These are phyloP conservation scores for Hericium alpestre DNA, from an alignment of 768 basidiomycete species.

Conservation along the genomic window DNA sequence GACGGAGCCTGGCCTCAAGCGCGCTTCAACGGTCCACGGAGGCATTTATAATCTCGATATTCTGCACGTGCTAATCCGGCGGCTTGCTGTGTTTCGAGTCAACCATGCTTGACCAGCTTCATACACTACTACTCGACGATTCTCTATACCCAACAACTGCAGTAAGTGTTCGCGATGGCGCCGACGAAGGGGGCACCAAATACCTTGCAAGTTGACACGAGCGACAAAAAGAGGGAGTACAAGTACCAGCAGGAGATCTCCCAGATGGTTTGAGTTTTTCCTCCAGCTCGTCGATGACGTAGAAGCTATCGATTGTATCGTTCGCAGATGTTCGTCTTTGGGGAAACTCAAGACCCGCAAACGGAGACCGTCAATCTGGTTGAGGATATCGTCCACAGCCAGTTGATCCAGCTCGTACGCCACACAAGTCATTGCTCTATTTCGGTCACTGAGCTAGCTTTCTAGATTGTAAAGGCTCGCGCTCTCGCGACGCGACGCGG, in stretches of 20 bases:
- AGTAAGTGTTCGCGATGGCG: conserved; percentile 3
- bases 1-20: too few relatives aligned
- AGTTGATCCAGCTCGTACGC: conserved; percentile 78
- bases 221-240: conserved; percentile 44
- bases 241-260: conserved; percentile 88
- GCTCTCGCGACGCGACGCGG: conserved; percentile 72
- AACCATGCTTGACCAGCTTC: too few relatives aligned
- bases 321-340: conserved; percentile 89
- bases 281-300: too few relatives aligned
- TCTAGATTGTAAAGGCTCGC: conserved; percentile 81
- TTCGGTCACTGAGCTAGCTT: conserved; percentile 1
- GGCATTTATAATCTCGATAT: too few relatives aligned
- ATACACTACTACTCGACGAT: too few relatives aligned
- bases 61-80: too few relatives aligned
- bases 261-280: conserved; percentile 61
- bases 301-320: too few relatives aligned
- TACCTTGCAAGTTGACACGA: conserved; percentile 1
- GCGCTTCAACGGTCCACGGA: too few relatives aligned
- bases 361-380: conserved; percentile 83
- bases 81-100: too few relatives aligned
- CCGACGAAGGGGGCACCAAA: conserved; percentile 11
- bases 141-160: too few relatives aligned
- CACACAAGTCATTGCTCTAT: neutral
- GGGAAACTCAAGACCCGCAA: conserved; percentile 85
- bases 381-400: conserved; percentile 88